phyloP scores from a whole-genome alignment of 139 green algal genomes.

The Chlamydomonas sp. region DNA sequence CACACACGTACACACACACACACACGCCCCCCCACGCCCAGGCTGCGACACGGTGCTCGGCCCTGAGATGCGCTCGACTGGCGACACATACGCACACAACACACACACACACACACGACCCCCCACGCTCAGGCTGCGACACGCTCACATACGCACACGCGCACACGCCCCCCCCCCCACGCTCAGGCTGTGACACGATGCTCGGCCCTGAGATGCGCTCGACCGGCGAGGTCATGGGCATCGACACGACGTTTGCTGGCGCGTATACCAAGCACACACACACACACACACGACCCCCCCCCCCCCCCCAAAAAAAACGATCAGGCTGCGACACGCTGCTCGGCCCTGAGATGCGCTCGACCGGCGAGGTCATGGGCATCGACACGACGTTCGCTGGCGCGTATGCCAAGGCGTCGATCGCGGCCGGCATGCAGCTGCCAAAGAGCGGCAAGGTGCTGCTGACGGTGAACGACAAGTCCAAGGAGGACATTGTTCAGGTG shows the following conservation, averaged over 20 bases:
- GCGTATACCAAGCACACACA: conserved; percentile 98
- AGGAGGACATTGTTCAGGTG: conserved; percentile 67
- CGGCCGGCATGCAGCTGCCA: conserved; percentile 80
- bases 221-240: conserved; percentile 93
- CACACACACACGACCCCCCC: no score
- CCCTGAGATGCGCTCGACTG: conserved; percentile 96
- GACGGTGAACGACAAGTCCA: conserved; percentile 84
- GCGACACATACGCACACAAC: no score
- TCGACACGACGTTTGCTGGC: conserved; percentile 76
- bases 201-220: conserved; percentile 97
- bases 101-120: no score
- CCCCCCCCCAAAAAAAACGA: no score
- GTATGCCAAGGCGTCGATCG: conserved; percentile 93
- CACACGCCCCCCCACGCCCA: background rate
- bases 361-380: conserved; percentile 92
- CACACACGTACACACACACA: background rate
- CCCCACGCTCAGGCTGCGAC: no score
- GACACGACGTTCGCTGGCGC: conserved; percentile 79
- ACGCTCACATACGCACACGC: no score
- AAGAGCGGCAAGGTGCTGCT: conserved; percentile 76
- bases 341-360: conserved; percentile 96
- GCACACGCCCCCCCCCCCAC: no score
- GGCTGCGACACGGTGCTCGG: conserved; percentile 91
- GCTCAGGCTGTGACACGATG: conserved; percentile 91
- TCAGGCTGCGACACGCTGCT: conserved; percentile 93